phyloP scores from a whole-genome alignment of 1,139 yeast genomes.

The Kodamaea arcana region DNA sequence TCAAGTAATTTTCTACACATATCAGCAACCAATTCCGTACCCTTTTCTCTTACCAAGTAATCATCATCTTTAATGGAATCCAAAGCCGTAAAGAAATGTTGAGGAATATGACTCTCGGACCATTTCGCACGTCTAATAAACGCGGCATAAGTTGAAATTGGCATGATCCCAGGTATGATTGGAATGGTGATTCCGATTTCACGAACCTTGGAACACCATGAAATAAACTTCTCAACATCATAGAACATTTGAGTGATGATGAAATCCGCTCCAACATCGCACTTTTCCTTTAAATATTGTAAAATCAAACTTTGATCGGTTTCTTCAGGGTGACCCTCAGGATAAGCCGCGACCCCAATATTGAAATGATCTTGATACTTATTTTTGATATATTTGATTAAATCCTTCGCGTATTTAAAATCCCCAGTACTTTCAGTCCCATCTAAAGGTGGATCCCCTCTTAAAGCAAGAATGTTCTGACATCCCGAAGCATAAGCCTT shows the following conservation, averaged over 20 bases:
- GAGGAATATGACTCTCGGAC: conserved; percentile 83
- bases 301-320: conserved; percentile 53
- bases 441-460: conserved; percentile 78
- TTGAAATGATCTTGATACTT: conserved; percentile 61
- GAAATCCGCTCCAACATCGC: conserved; percentile 91
- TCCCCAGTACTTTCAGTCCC: conserved; percentile 67
- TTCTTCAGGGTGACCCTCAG: conserved; percentile 83
- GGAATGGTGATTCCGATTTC: conserved; percentile 78
- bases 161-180: conserved; percentile 97
- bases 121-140: conserved; percentile 91
- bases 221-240: conserved; percentile 78
- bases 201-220: conserved; percentile 75
- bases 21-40: conserved; percentile 76
- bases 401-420: conserved; percentile 67
- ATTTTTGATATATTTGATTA: conserved; percentile 50
- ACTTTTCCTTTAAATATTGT: conserved; percentile 72
- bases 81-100: conserved; percentile 61
- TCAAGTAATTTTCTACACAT: conserved; percentile 75
- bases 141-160: conserved; percentile 89
- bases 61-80: conserved; percentile 91
- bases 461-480: conserved; percentile 80
- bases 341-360: conserved; percentile 75
- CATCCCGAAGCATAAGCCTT: conserved; percentile 91
- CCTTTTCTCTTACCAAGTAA: conserved; percentile 78
- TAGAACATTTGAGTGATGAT: conserved; percentile 91